Evolutionary conservation across 2,329 filamentous ascomycete genomes (phyloP), one percentile per base, ranked within the genome.

Genomic region (Cryphonectria parasitica): DNA sequence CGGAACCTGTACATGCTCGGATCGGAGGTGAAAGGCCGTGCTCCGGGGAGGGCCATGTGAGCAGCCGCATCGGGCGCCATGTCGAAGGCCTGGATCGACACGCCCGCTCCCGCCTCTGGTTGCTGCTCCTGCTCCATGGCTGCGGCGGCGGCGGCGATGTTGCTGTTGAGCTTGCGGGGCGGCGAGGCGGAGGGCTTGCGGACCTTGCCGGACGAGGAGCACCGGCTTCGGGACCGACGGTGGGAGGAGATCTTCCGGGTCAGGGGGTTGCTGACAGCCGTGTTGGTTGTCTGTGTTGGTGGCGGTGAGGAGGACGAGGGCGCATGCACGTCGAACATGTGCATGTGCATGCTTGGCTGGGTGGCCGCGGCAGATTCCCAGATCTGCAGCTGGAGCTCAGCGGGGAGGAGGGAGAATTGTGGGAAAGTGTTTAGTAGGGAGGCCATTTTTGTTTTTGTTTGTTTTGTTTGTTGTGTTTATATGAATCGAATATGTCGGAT

Each of bases 311-410:
- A 58, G 34, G 34, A 54, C 1, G 54, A 58, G n/a, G 75, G 73
- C 5, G 72, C 61, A 34, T 74, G 73, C 22, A 75, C 60, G 43
- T 75, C 73, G 34, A 75, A 76, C 60, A 75, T 41, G 56, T 76
- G 75, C 70, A 76, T 74, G 22, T 75, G 73, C 69, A 75, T 74
- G 11, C 74, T 70, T 36, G 75, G 75, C 17, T 66, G 61, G 31
- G 70, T 34, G n/a, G 69, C 64, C 13, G 71, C 70, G 0, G 73
- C 68, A 5, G 71, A 73, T 11, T 74, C 70, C 76, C 75, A 77
- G 49, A 76, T 72, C 39, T 71, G 66, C 19, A 76, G 70, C 39
- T 74, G 75, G 11, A 77, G 68, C 68, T 77, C 76, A 17, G 73
- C 69, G 10, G 76, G 76, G 36, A 77, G 66, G 4, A 67, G 64